phyloP scores from a whole-genome alignment of 257 asterid species.

The Fraxinus quadrangulata region DNA sequence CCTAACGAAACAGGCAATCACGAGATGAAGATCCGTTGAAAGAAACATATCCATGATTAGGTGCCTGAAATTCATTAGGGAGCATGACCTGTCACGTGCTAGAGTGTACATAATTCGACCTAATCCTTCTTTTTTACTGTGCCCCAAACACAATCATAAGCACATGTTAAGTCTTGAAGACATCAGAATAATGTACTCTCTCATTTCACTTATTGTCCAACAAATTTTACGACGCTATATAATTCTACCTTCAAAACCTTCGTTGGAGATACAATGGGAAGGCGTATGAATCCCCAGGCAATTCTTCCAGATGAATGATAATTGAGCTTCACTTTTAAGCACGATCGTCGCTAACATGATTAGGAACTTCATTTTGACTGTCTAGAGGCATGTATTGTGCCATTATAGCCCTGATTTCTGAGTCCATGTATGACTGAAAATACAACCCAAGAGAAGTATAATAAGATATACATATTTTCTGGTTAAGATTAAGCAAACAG shows the following conservation, averaged over 20 bases:
- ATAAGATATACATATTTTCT: not conserved
- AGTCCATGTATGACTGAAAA: slow-evolving; percentile 84
- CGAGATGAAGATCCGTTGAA: slow-evolving; percentile 31
- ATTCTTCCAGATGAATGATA: slow-evolving; percentile 26
- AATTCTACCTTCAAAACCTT: slow-evolving; percentile 32
- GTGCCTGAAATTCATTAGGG: slow-evolving; percentile 21
- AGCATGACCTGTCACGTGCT: slow-evolving; percentile 36
- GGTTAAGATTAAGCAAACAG: not conserved
- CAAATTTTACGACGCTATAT: slow-evolving; percentile 24
- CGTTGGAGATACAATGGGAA: slow-evolving; percentile 32
- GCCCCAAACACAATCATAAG: slow-evolving; percentile 27
- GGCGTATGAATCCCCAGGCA: slow-evolving; percentile 32
- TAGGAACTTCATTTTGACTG: slow-evolving; percentile 71
- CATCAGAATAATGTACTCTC: slow-evolving; percentile 20
- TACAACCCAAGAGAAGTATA: slow-evolving; percentile 8
- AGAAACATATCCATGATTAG: slow-evolving; percentile 22
- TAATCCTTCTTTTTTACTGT: slow-evolving; percentile 23
- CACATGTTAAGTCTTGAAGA: slow-evolving; percentile 34
- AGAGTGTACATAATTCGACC: slow-evolving; percentile 28
- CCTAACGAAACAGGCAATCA: slow-evolving; percentile 36
- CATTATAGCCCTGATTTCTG: slow-evolving; percentile 94
- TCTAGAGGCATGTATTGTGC: slow-evolving; percentile 95
- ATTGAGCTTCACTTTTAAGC: slow-evolving; percentile 47
- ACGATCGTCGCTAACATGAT: slow-evolving; percentile 53
- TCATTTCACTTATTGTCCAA: slow-evolving; percentile 29